Conservation (phyloP, 2,329 filamentous ascomycete species). For the Beauveria pseudobassiana region DNA sequence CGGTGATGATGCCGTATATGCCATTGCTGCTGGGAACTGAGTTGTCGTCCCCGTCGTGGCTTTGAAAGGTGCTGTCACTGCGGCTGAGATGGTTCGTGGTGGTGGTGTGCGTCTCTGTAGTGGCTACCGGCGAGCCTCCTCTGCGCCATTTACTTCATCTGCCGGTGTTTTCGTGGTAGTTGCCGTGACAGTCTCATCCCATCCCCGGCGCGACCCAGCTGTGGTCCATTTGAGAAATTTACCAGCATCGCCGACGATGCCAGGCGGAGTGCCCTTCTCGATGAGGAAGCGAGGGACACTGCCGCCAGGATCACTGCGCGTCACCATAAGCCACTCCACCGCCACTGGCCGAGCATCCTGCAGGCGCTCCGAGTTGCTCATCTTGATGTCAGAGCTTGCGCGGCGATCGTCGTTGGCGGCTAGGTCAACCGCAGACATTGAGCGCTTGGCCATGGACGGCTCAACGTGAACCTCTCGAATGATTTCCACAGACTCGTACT, state of each 20-base stretch:
- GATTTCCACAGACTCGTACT: slow-evolving; percentile 87
- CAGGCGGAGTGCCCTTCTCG: slow-evolving; percentile 77
- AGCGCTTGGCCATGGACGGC: slow-evolving; percentile 27
- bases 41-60: slow-evolving; percentile 19
- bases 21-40: slow-evolving; percentile 35
- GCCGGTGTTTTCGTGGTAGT: slow-evolving; percentile 6
- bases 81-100: not conserved
- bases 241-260: slow-evolving; percentile 69
- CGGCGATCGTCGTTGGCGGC: slow-evolving; percentile 1
- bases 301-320: slow-evolving; percentile 79
- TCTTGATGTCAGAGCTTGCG: slow-evolving; percentile 5
- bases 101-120: not conserved
- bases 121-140: not conserved
- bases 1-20: slow-evolving; percentile 48
- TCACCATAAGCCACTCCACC: slow-evolving; percentile 90
- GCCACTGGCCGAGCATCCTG: slow-evolving; percentile 31
- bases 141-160: not conserved
- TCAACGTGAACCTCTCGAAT: slow-evolving; percentile 71
- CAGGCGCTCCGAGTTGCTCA: slow-evolving; percentile 9
- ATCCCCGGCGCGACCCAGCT: slow-evolving; percentile 23
- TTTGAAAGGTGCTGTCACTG: not conserved
- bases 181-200: slow-evolving; percentile 26
- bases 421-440: slow-evolving; percentile 26
- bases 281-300: slow-evolving; percentile 86
- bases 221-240: slow-evolving; percentile 75